A percentile compares a stretch with the other conserved stretches of the same genome.
phyloP scores from a whole-genome alignment of 345 rosid genomes.

The Eucalyptus victrix region DNA sequence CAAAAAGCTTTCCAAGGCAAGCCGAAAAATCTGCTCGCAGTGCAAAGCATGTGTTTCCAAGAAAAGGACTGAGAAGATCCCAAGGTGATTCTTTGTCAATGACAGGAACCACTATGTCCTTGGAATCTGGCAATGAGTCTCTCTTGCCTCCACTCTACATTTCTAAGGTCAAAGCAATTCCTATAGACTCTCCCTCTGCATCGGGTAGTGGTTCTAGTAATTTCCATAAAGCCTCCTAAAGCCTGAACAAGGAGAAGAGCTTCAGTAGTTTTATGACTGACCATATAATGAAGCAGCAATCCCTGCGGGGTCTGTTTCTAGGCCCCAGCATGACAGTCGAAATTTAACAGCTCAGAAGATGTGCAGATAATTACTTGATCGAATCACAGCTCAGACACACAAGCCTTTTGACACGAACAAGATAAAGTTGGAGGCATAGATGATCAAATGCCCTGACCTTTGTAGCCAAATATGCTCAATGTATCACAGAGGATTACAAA shows the following conservation, averaged over 20 bases:
- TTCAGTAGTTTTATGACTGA: not conserved
- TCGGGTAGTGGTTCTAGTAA: not conserved
- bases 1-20: slow-evolving; percentile 42
- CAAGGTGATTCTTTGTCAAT: slow-evolving; percentile 2
- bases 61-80: slow-evolving; percentile 43
- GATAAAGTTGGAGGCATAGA: not conserved
- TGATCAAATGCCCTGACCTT: not conserved
- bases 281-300: not conserved
- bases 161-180: slow-evolving; percentile 2
- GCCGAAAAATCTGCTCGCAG: slow-evolving; percentile 46
- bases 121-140: slow-evolving; percentile 31
- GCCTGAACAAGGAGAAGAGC: not conserved
- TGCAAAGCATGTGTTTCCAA: slow-evolving; percentile 46
- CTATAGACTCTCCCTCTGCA: not conserved
- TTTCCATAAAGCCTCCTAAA: not conserved
- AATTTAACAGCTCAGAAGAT: not conserved
- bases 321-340: not conserved
- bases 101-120: slow-evolving; percentile 9
- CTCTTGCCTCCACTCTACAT: slow-evolving; percentile 1
- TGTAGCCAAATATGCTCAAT: not conserved
- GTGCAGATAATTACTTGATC: not conserved
- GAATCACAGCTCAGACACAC: not conserved
- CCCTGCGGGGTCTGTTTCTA: not conserved
- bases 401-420: not conserved
- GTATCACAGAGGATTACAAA: not conserved